phyloP scores from a whole-genome alignment of 306 rosid species.

The Prunus dulcis region DNA sequence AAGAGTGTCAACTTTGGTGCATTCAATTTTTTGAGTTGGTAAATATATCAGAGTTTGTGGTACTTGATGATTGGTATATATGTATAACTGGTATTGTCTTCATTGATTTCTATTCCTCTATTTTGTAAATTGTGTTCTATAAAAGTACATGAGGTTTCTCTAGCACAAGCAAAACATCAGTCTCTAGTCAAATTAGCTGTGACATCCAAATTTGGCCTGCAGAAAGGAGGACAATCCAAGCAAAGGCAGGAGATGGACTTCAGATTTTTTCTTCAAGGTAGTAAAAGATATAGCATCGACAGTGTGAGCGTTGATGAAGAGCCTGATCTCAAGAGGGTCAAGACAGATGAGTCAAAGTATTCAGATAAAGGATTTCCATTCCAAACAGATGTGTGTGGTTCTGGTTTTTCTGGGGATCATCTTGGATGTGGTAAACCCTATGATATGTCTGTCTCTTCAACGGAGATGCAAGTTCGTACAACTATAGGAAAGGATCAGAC shows the following conservation, averaged over 20 bases:
- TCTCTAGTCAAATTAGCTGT: background rate
- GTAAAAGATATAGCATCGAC: background rate
- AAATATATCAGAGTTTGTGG: background rate
- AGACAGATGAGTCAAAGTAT: background rate
- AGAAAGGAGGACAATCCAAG: slow-evolving; percentile 4
- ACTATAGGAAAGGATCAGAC: background rate
- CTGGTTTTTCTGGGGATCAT: background rate
- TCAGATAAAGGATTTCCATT: background rate
- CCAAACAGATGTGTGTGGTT: background rate
- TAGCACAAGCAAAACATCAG: too few species aligned
- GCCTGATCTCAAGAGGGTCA: slow-evolving; percentile 3
- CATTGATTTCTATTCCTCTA: background rate
- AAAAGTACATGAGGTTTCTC: too few species aligned
- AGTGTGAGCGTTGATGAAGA: background rate
- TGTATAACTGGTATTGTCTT: background rate
- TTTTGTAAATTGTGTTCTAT: background rate
- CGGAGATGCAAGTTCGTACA: background rate
- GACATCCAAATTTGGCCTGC: background rate
- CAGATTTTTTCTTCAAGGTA: background rate
- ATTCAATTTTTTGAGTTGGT: background rate
- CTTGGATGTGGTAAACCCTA: background rate
- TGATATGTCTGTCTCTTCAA: background rate
- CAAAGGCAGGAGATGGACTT: background rate
- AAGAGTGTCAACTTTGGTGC: background rate
- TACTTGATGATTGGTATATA: background rate